Evolutionary conservation across 164 flowering plant species (phyloP), one percentile per base, ranked within the genome.

Genomic region (Magnolia changhungtana): DNA sequence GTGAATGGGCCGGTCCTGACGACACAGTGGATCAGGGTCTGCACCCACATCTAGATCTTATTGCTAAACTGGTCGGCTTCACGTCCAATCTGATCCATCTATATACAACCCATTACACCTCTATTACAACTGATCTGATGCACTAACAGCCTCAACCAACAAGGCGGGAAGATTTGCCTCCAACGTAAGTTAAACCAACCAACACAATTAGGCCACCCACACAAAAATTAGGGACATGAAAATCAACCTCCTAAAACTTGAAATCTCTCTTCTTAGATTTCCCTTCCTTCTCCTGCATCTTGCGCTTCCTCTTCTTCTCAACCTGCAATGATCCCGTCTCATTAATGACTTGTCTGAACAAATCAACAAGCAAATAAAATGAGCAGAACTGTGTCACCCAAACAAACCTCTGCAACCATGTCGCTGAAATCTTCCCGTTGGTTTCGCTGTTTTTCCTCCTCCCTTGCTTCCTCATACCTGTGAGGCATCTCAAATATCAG

Each of bases 401-500:
- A 18, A 67, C 69, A 24, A 61, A 96, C 98, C 99, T 96, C 98
- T 7, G 98, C 98, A 79, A 96, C 99, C 98, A 96, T 94, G 84
- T 96, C 98, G 77, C 99, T 94, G 89, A 96, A 94, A 85, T 96
- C 99, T 81, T 96, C 99, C 7, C 85, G 88, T 83, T 93, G 93
- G 79, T 87, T 94, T 4, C 93, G 92, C 72, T 83, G 72, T 78
- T 91, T 96, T 85, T 94, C 98, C 84, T 92, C 98, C 82, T 94
- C 98, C 78, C 99, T 89, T 63, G 99, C 99, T 84, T 92, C 99
- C 84, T 91, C 97, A 27, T 96, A 96, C 82, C 99, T 96, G 83
- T 24, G 8, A 73, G 66, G 7, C 14, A 67, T 64, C 8, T 72
- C 59, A 50, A 61, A 72, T 50, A 21, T 72, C 49, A 72, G 77